Conservation (phyloP, 75 land plant genomes). For the Pinus albicaulis region DNA sequence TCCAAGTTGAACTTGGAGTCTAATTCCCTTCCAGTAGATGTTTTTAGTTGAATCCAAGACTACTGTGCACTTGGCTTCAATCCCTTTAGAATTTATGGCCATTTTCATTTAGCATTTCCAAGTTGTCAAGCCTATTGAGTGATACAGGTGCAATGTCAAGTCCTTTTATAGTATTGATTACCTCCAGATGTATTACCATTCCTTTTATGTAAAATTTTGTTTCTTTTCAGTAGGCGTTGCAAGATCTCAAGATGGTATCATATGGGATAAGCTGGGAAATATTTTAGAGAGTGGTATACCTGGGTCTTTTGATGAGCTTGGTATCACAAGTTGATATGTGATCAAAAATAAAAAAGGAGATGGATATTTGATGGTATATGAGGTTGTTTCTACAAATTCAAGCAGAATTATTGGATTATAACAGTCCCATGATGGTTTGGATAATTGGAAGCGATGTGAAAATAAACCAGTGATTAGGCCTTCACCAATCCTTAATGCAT, state of each 20-base stretch:
- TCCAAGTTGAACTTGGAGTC: too few species aligned
- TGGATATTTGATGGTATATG: constrained; percentile 73
- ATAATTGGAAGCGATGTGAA: constrained; percentile 49
- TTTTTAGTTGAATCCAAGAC: too few species aligned
- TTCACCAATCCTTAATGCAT: constrained; percentile 30
- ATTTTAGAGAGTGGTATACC: constrained; percentile 45
- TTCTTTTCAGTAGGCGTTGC: constrained; percentile 58
- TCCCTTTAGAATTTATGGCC: too few species aligned
- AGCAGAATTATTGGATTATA: constrained; percentile 64
- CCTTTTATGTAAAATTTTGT: constrained; percentile 41
- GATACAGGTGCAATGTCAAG: too few species aligned
- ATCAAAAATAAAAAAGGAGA: constrained; percentile 30
- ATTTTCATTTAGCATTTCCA: too few species aligned
- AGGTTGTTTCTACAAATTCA: constrained; percentile 53
- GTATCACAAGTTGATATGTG: constrained; percentile 46
- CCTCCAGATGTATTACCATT: constrained; percentile 80
- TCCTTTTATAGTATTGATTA: constrained; percentile 51
- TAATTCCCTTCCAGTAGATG: too few species aligned
- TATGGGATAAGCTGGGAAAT: constrained; percentile 81
- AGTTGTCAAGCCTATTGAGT: too few species aligned
- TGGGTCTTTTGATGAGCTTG: constrained; percentile 65
- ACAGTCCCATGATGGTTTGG: constrained; percentile 56
- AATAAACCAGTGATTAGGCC: constrained; percentile 40
- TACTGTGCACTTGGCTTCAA: too few species aligned
- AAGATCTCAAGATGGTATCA: constrained; percentile 73